Conservation (phyloP, 345 rosid genomes). For the Pistacia integerrima region DNA sequence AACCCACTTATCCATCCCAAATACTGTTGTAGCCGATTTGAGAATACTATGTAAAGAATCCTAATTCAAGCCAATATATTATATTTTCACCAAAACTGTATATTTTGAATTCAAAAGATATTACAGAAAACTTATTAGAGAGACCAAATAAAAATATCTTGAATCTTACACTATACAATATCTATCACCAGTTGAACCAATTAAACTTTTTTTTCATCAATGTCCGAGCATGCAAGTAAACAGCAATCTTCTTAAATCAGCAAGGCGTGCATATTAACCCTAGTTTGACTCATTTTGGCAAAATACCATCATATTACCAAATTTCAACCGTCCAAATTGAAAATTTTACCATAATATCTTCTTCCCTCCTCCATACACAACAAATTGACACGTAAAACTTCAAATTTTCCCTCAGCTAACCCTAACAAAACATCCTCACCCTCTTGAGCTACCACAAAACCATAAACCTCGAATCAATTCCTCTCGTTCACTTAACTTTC, state of each 20-base stretch:
- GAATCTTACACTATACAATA: too few species aligned
- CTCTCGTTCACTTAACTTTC: neutral
- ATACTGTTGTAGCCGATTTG: too few species aligned
- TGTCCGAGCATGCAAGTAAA: slow-evolving; percentile 15
- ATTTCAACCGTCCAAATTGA: neutral
- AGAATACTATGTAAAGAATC: neutral
- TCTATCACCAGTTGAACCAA: neutral
- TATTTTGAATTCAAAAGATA: neutral
- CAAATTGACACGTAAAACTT: neutral
- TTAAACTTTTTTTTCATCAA: neutral
- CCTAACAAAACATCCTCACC: slow-evolving; percentile 18
- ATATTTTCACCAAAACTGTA: neutral
- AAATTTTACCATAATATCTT: neutral
- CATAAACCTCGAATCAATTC: slow-evolving; percentile 3
- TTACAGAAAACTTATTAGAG: too few species aligned
- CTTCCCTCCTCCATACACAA: neutral
- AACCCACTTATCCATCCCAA: neutral
- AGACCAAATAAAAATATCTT: too few species aligned
- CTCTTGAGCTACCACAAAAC: neutral
- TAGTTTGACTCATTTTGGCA: slow-evolving; percentile 21
- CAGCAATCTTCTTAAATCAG: neutral
- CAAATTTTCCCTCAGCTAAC: slow-evolving; percentile 8
- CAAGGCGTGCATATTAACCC: slow-evolving; percentile 15
- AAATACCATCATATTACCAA: neutral
- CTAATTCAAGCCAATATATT: neutral